phyloP scores from a whole-genome alignment of 1,284 basidiomycete species.

The Mixia osmundae region DNA sequence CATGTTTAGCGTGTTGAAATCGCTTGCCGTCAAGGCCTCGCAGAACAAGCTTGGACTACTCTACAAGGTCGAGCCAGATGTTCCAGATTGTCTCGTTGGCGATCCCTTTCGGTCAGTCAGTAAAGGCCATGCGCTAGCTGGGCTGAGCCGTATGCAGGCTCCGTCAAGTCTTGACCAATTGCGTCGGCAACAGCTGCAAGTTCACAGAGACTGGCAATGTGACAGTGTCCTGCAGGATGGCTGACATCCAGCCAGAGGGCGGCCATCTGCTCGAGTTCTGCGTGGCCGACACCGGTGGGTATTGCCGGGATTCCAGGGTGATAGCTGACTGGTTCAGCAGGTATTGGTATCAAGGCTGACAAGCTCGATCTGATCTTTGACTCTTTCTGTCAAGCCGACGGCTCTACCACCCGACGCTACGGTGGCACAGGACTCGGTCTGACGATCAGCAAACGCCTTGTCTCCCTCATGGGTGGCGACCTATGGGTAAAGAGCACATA shows the following conservation, averaged over 20 bases:
- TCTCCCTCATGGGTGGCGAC: slow-evolving; percentile 91
- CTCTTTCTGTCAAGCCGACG: slow-evolving; percentile 97
- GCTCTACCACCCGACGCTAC: slow-evolving; percentile 49
- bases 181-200: slow-evolving; percentile 60
- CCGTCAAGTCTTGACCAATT: slow-evolving; percentile 79
- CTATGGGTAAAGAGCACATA: slow-evolving; percentile 91
- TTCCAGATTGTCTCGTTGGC: slow-evolving; percentile 89
- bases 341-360: slow-evolving; percentile 97
- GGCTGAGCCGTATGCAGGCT: no score
- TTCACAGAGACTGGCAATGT: slow-evolving; percentile 88
- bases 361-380: slow-evolving; percentile 98
- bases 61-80: slow-evolving; percentile 86
- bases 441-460: slow-evolving; percentile 44
- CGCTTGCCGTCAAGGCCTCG: slow-evolving; percentile 86
- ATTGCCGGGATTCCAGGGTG: no score
- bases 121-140: not conserved
- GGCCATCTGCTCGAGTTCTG: slow-evolving; percentile 86
- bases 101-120: slow-evolving; percentile 73
- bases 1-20: slow-evolving; percentile 94
- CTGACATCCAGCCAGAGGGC: slow-evolving; percentile 38
- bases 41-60: slow-evolving; percentile 94
- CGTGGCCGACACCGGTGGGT: slow-evolving; percentile 88
- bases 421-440: slow-evolving; percentile 94
- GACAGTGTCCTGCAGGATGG: slow-evolving; percentile 57
- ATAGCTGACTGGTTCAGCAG: no score